These are phyloP conservation scores for Botrytis porri DNA, from an alignment of 2,329 filamentous ascomycete species.

Conservation along the genomic window DNA sequence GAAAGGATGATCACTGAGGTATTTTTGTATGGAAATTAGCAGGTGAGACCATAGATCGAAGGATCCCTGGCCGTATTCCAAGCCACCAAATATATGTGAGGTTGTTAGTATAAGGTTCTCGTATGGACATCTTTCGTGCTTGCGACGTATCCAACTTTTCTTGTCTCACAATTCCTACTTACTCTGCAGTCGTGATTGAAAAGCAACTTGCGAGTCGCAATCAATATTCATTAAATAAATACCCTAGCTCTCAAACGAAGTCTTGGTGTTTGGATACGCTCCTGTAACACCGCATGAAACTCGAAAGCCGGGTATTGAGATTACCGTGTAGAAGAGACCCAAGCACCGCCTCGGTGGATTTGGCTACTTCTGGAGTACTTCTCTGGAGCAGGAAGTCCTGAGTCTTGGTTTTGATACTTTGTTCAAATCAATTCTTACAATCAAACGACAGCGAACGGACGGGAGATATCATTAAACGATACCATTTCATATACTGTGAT, in stretches of 20 bases:
- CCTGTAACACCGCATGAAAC: constrained; percentile 11
- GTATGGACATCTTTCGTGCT: not conserved
- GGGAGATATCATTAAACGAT: not conserved
- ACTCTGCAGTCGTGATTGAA: not conserved
- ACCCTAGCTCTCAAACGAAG: not conserved
- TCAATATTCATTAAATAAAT: not conserved
- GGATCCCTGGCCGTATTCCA: constrained; percentile 2
- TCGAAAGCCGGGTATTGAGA: constrained; percentile 8
- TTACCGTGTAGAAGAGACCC: constrained; percentile 3
- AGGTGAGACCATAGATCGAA: not conserved
- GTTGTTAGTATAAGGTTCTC: not conserved
- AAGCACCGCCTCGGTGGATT: constrained; percentile 13
- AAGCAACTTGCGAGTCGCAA: not conserved
- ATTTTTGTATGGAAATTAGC: not conserved
- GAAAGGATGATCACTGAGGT: not conserved
- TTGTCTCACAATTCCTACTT: not conserved
- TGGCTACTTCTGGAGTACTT: constrained; percentile 4
- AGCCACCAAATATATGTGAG: constrained; percentile 6
- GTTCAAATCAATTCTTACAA: not conserved
- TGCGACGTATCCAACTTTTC: not conserved
- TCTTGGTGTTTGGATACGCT: not conserved
- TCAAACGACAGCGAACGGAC: not conserved
- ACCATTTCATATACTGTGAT: not conserved
- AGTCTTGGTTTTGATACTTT: not conserved
- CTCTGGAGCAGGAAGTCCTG: not conserved